Evolutionary conservation across 352 stramenopile species (phyloP), one percentile per base, ranked within the genome.

Genomic region (Phytophthora sansomeana): DNA sequence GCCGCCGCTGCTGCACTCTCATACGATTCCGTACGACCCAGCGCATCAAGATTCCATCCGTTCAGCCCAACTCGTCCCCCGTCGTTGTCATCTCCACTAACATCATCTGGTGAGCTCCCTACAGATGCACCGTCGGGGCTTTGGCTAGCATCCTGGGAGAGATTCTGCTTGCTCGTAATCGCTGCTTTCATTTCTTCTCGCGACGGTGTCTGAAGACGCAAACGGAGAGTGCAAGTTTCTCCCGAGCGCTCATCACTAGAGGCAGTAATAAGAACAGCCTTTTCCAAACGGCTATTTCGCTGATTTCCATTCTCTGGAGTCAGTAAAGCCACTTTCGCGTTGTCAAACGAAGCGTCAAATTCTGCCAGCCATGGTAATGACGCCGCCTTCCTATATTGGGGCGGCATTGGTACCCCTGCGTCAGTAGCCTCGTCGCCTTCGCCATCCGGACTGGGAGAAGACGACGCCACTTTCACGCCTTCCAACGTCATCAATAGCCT

Each of bases 1-100:
- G 85, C 83, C 4, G 56, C 63, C 33, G 81, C 69, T 19, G 83
- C 82, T 14, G 82, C 74, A 16, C 58, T 67, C 59, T 96, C 84
- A 44, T 93, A 92, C 0, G 74, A 63, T 41, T 92, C 74, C 16
- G 85, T 78, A 46, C 85, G 76, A 19, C 63, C 69, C 38, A 91
- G 55, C 30, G 87, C 85, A 52, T 92, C 82, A 61, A 91, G 48
- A 30, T 76, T 92, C 87, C 85, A 95, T 0, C 87, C 87, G 39
- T 95, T 95, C n/a, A 91, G 72, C 17, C 87, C 87, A 17, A 95
- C 71, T 17, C 85, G 76, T 47, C 84, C 87, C 13, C 87, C 85
- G 33, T 93, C 85, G n/a, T 92, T 93, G 46, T 95, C 87, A 30
- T 92, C 87, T 0, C 86, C 86, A 65, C 72, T 87, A 19, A 90